A percentile compares a stretch with the other conserved stretches of the same genome.
These are phyloP conservation scores for Rhodotorula sphaerocarpa DNA, from an alignment of 768 basidiomycete genomes.

Conservation along the genomic window DNA sequence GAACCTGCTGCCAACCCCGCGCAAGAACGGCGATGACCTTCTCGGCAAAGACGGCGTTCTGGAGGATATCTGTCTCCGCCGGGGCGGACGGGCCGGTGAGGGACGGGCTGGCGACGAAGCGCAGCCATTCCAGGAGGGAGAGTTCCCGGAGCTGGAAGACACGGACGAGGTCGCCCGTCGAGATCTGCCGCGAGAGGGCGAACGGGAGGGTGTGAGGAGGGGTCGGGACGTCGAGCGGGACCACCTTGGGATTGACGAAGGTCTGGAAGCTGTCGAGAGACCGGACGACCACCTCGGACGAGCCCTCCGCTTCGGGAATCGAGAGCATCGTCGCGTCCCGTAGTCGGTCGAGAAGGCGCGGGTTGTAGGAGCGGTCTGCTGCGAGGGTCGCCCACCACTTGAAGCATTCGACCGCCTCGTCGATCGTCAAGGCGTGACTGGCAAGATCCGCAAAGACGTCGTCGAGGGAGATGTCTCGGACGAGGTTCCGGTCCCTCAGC, in stretches of 20 bases:
- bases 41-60: constrained; percentile 69
- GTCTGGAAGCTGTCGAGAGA: constrained; percentile 62
- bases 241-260: constrained; percentile 61
- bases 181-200: constrained; percentile 56
- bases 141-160: constrained; percentile 76
- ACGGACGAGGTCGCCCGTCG: constrained; percentile 48
- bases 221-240: constrained; percentile 67
- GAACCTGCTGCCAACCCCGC: constrained; percentile 63
- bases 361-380: constrained; percentile 43
- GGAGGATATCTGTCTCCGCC: constrained; percentile 55
- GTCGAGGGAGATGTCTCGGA: constrained; percentile 65
- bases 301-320: constrained; percentile 38
- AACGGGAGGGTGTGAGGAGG: constrained; percentile 66
- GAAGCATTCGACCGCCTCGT: constrained; percentile 71
- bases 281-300: constrained; percentile 53
- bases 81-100: constrained; percentile 43
- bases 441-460: constrained; percentile 76
- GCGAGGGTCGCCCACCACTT: constrained; percentile 69
- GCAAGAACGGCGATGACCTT: constrained; percentile 47
- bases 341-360: constrained; percentile 52
- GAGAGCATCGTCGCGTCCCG: constrained; percentile 62
- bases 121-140: constrained; percentile 65
- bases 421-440: constrained; percentile 58
- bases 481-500: constrained; percentile 57
- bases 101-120: constrained; percentile 53